Base-by-base conservation (phyloP, 306 rosid species). In the Rubus idaeus region DNA sequence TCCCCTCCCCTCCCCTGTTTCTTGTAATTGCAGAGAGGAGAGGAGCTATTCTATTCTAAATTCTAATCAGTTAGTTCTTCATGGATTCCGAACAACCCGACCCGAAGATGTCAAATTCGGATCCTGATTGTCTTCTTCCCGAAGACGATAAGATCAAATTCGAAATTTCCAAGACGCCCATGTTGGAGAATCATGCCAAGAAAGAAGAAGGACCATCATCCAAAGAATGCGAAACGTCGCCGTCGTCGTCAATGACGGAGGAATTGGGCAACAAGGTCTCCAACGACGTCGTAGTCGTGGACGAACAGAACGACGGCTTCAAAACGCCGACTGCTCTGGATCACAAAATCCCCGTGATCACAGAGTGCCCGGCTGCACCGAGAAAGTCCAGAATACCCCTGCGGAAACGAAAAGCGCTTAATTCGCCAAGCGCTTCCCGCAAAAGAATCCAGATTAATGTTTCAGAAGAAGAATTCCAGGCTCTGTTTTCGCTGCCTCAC, bases 311-410 rank as follows among this genome's bases (percentile, higher is more conserved):
- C 18, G 89, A 89, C 82, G 98, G 98, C 0, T 88, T 81, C 80
- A 86, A 68, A 80, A 93, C 98, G 64, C 98, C 98, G 65, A 85
- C 89, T 46, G 71, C 86, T 16, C 41, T 74, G 82, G 86, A 86
- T 20, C 85, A 84, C 84, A 88, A 66, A 83, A 84, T 93, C 67
- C 86, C 88, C 9, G 83, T 16, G 30, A 5, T 50, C 44, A 61
- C 68, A 57, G 73, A 75, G 12, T 93, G 96, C 51, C 98, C 98
- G 23, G 83, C 87, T 23, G 80, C 91, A 66, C 97, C 97, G 40
- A 84, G 74, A 75, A 88, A 88, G 67, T 84, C 75, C 1, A 80
- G 82, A 64, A 14, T 13, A 8, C 69, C 35, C 52, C 80, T 2
- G 58, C 80, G 75, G 61, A 87, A 88, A 62, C 76, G 91, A 39